Conservation (phyloP, 2,329 filamentous ascomycete genomes). For the Rugonectria rugulosa region DNA sequence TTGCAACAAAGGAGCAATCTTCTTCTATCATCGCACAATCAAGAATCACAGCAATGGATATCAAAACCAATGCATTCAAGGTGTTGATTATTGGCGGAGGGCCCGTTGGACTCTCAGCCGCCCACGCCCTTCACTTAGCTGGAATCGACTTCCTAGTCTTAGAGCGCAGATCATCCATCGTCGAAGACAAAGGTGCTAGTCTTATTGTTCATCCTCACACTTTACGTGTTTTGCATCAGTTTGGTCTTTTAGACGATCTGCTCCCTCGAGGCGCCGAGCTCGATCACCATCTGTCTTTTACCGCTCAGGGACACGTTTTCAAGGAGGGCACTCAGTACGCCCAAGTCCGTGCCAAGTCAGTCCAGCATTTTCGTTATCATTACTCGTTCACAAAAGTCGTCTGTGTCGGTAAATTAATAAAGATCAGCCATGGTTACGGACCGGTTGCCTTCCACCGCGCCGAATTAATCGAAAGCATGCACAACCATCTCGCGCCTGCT, state of each 20-base stretch:
- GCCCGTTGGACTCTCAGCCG: slow-evolving; percentile 39
- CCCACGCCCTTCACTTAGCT: slow-evolving; percentile 41
- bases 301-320: not conserved
- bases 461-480: slow-evolving; percentile 6
- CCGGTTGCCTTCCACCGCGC: slow-evolving; percentile 4
- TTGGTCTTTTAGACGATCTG: not conserved
- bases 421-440: slow-evolving; percentile 11
- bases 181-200: slow-evolving; percentile 29
- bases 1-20: too few relatives aligned
- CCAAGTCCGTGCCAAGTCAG: not conserved
- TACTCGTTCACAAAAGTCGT: too few relatives aligned
- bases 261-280: slow-evolving; percentile 4
- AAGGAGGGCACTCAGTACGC: not conserved
- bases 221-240: slow-evolving; percentile 11
- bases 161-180: slow-evolving; percentile 33
- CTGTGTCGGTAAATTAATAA: too few relatives aligned
- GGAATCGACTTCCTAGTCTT: slow-evolving; percentile 41
- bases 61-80: too few relatives aligned
- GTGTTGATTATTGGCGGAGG: slow-evolving; percentile 44
- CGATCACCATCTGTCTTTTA: not conserved
- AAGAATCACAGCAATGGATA: too few relatives aligned
- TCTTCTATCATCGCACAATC: too few relatives aligned
- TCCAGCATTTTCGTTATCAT: too few relatives aligned
- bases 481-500: not conserved
- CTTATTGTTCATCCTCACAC: slow-evolving; percentile 5